These are phyloP conservation scores for Rubroboletus satanas DNA, from an alignment of 768 basidiomycete genomes.

Conservation along the genomic window DNA sequence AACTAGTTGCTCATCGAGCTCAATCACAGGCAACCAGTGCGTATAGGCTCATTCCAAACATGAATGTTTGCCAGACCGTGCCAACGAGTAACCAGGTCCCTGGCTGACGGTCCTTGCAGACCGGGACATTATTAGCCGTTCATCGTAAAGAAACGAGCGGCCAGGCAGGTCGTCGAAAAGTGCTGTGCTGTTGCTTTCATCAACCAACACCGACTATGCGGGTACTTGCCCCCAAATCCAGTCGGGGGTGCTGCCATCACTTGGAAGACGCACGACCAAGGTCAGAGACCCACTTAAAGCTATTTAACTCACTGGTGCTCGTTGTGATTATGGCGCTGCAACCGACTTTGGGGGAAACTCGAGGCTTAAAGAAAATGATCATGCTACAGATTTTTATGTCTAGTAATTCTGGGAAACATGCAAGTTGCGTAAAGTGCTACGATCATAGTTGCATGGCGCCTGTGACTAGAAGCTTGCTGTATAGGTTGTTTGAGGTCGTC, in stretches of 20 bases:
- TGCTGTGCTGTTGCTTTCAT: not conserved
- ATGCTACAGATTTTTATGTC: not conserved
- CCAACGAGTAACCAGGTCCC: too few relatives aligned
- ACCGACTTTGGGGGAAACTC: not conserved
- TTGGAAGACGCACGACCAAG: not conserved
- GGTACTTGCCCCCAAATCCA: not conserved
- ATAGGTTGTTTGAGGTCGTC: constrained; percentile 15
- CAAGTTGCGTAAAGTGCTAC: constrained; percentile 4
- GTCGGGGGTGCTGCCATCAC: not conserved
- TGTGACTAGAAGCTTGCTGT: constrained; percentile 2
- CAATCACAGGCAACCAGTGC: not conserved
- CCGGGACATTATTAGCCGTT: too few relatives aligned
- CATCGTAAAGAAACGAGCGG: too few relatives aligned
- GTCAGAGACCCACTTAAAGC: not conserved
- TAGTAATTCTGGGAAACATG: constrained; percentile 5
- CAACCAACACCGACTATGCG: not conserved
- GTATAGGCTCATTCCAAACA: too few relatives aligned
- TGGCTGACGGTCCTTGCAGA: too few relatives aligned
- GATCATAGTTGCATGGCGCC: constrained; percentile 9
- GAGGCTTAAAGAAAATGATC: not conserved
- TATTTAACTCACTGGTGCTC: not conserved
- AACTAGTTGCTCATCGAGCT: not conserved
- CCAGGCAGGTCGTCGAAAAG: not conserved
- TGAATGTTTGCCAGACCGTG: too few relatives aligned
- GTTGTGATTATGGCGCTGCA: not conserved